phyloP scores from a whole-genome alignment of 73 alveolate species.

The Paramecium pentaurelia region DNA sequence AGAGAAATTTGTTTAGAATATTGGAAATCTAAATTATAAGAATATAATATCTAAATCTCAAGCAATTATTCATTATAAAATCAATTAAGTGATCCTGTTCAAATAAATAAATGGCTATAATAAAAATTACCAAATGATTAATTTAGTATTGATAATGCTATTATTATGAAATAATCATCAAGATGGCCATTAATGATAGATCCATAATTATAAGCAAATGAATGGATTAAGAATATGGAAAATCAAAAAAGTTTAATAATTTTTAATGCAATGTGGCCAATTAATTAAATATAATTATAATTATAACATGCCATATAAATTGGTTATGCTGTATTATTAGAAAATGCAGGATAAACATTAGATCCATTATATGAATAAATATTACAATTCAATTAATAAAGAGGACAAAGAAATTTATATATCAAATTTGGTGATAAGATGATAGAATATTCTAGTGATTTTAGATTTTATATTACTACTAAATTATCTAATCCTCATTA shows the following conservation, averaged over 20 bases:
- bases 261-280: constrained; percentile 77
- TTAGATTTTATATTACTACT: constrained; percentile 98
- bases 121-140: constrained; percentile 92
- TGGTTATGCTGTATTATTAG: constrained; percentile 97
- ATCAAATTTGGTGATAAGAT: constrained; percentile 87
- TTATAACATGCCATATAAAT: constrained; percentile 86
- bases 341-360: constrained; percentile 93
- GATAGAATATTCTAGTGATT: constrained; percentile 83
- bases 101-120: constrained; percentile 95
- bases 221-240: constrained; percentile 90
- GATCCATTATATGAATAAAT: constrained; percentile 95
- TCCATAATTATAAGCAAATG: constrained; percentile 98
- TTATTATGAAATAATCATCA: constrained; percentile 93
- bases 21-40: constrained; percentile 79
- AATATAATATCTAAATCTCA: constrained; percentile 65
- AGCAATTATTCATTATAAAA: constrained; percentile 74
- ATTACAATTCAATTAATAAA: constrained; percentile 88
- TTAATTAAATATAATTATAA: constrained; percentile 79
- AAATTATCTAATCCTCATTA: constrained; percentile 99
- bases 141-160: constrained; percentile 97
- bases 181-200: constrained; percentile 99
- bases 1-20: constrained; percentile 90
- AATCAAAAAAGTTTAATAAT: constrained; percentile 74
- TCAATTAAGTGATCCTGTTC: constrained; percentile 96
- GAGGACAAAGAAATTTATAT: constrained; percentile 83